Evolutionary conservation across 1,284 basidiomycete species (phyloP).

Genomic region (Sporisorium scitamineum): DNA sequence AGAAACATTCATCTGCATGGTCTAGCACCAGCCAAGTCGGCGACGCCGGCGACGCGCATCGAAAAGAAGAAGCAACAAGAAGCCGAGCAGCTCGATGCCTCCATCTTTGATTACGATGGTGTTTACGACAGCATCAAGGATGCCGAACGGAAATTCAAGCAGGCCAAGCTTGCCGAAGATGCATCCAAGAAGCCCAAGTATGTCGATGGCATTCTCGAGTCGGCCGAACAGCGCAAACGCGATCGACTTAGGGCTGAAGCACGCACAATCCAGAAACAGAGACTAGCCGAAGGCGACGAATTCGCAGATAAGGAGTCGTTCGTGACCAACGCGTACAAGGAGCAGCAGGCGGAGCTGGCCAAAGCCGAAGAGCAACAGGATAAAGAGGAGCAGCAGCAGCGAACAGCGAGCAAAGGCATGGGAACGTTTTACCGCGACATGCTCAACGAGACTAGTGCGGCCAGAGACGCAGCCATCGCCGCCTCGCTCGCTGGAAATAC

Average conservation of each 20-base stretch:
- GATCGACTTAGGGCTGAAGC: slow-evolving; percentile 94
- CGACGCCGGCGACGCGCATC: slow-evolving; percentile 50
- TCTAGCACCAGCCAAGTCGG: slow-evolving; percentile 21
- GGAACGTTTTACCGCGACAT: slow-evolving; percentile 63
- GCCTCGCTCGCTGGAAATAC: slow-evolving; percentile 21
- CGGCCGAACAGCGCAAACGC: slow-evolving; percentile 85
- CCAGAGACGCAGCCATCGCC: slow-evolving; percentile 61
- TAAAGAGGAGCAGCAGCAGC: slow-evolving; percentile 83
- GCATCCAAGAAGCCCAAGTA: slow-evolving; percentile 83
- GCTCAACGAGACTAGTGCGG: slow-evolving; percentile 57
- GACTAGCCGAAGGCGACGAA: slow-evolving; percentile 91
- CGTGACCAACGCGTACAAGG: slow-evolving; percentile 96
- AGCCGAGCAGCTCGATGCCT: slow-evolving; percentile 82
- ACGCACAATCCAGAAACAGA: slow-evolving; percentile 94
- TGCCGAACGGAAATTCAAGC: slow-evolving; percentile 76
- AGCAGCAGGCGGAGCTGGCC: slow-evolving; percentile 92
- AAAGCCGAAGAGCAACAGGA: slow-evolving; percentile 78
- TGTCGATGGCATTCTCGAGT: slow-evolving; percentile 82
- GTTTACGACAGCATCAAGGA: slow-evolving; percentile 96
- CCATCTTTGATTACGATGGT: slow-evolving; percentile 94
- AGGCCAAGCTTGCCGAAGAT: slow-evolving; percentile 77
- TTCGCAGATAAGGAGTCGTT: slow-evolving; percentile 95
- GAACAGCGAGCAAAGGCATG: slow-evolving; percentile 84
- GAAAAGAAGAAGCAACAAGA: slow-evolving; percentile 68
- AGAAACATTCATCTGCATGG: slow-evolving; percentile 13